These are phyloP conservation scores for Zygosaccharomyces sapae DNA, from an alignment of 1,139 yeast genomes.

Conservation along the genomic window DNA sequence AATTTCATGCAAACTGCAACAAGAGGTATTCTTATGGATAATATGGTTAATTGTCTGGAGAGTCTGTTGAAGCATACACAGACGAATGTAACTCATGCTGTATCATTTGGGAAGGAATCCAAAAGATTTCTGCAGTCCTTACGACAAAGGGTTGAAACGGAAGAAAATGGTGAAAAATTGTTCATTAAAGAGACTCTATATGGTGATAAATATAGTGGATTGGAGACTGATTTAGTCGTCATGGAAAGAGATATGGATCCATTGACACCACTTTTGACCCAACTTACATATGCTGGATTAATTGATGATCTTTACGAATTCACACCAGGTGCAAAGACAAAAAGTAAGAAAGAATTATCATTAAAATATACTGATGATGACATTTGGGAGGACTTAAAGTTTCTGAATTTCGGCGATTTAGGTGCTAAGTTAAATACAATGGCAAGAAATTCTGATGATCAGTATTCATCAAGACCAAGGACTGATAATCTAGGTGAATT, in stretches of 20 bases:
- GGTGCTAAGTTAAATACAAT: slow-evolving; percentile 66
- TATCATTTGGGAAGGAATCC: slow-evolving; percentile 29
- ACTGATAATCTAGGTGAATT: slow-evolving; percentile 63
- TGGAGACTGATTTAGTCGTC: slow-evolving; percentile 57
- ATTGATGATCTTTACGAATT: slow-evolving; percentile 67
- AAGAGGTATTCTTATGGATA: slow-evolving; percentile 26
- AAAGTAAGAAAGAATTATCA: slow-evolving; percentile 25
- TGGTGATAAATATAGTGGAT: slow-evolving; percentile 37
- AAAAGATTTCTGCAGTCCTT: slow-evolving; percentile 21
- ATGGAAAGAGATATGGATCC: slow-evolving; percentile 76
- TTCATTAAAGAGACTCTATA: slow-evolving; percentile 29
- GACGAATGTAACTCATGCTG: slow-evolving; percentile 27
- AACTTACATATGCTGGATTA: slow-evolving; percentile 77
- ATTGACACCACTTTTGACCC: slow-evolving; percentile 66
- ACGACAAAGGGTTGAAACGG: slow-evolving; percentile 19
- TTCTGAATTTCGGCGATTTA: slow-evolving; percentile 73
- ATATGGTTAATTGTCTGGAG: slow-evolving; percentile 26
- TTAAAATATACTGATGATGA: slow-evolving; percentile 36
- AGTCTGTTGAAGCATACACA: slow-evolving; percentile 24
- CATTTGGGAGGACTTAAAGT: slow-evolving; percentile 50
- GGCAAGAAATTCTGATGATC: slow-evolving; percentile 68
- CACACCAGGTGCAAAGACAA: slow-evolving; percentile 36
- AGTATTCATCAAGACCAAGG: slow-evolving; percentile 59
- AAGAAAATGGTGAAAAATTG: slow-evolving; percentile 17
- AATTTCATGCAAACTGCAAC: slow-evolving; percentile 27